These are phyloP conservation scores for Platanthera zijinensis DNA, from an alignment of 106 monocot genomes.

Conservation along the genomic window DNA sequence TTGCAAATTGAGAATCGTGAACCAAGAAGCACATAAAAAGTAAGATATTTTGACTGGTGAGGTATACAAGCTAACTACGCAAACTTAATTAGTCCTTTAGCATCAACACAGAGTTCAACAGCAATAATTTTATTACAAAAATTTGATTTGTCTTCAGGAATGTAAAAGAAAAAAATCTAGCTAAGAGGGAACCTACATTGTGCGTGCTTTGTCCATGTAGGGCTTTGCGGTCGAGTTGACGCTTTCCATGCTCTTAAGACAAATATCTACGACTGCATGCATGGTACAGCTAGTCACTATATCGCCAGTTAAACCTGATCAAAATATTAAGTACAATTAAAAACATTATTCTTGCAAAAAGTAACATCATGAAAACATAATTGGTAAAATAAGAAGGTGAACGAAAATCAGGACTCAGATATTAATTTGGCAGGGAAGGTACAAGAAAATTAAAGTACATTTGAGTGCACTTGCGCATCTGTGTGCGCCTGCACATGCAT, in stretches of 20 bases:
- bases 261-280: background rate
- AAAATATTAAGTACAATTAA: background rate
- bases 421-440: too few relatives aligned
- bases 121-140: background rate
- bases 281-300: background rate
- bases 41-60: background rate
- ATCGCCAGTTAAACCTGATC: background rate
- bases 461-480: too few relatives aligned
- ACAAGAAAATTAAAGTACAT: too few relatives aligned
- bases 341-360: slow-evolving; percentile 4
- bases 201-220: background rate
- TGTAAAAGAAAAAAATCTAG: background rate
- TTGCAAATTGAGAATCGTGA: background rate
- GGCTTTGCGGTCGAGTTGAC: background rate
- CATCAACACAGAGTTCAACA: background rate
- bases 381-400: background rate
- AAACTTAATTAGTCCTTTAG: background rate
- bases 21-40: background rate
- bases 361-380: slow-evolving; percentile 1
- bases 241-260: background rate
- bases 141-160: background rate
- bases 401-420: too few relatives aligned
- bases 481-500: too few relatives aligned
- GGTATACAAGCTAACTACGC: background rate
- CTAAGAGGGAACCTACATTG: background rate